A percentile compares a stretch with the other conserved stretches of the same genome.
These are phyloP conservation scores for Nadsonia commutata DNA, from an alignment of 1,139 yeast genomes.

Conservation along the genomic window DNA sequence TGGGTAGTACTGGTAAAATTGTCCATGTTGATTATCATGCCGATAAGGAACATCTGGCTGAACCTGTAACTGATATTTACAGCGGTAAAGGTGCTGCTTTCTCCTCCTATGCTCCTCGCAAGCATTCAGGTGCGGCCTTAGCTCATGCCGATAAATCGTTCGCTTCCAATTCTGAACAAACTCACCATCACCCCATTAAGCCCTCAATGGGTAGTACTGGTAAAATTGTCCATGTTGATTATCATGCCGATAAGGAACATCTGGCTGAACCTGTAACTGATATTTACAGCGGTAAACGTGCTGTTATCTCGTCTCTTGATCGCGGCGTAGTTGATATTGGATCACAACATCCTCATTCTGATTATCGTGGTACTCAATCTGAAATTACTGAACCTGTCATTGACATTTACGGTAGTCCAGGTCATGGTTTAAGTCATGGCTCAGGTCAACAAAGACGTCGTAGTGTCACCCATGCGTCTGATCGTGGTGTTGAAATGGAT, in stretches of 20 bases:
- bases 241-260: background rate
- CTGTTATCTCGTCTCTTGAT: too few relatives aligned
- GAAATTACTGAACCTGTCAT: background rate
- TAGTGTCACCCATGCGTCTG: background rate
- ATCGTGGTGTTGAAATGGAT: too few relatives aligned
- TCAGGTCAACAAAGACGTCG: too few relatives aligned
- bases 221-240: background rate
- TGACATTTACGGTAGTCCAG: background rate
- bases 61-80: background rate
- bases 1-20: background rate
- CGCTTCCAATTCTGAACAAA: too few relatives aligned
- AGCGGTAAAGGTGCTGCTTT: too few relatives aligned
- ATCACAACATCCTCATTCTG: too few relatives aligned
- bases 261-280: background rate
- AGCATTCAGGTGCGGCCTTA: too few relatives aligned
- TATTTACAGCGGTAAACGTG: background rate
- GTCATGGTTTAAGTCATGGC: too few relatives aligned
- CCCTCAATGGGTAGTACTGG: background rate
- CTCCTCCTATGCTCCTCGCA: too few relatives aligned
- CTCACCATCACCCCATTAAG: too few relatives aligned
- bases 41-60: background rate
- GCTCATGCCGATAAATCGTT: too few relatives aligned
- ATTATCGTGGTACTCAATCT: background rate
- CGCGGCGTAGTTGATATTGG: too few relatives aligned
- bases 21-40: background rate